Base-by-base conservation (phyloP, 495 filamentous ascomycete genomes). In the Podospora pseudopauciseta region DNA sequence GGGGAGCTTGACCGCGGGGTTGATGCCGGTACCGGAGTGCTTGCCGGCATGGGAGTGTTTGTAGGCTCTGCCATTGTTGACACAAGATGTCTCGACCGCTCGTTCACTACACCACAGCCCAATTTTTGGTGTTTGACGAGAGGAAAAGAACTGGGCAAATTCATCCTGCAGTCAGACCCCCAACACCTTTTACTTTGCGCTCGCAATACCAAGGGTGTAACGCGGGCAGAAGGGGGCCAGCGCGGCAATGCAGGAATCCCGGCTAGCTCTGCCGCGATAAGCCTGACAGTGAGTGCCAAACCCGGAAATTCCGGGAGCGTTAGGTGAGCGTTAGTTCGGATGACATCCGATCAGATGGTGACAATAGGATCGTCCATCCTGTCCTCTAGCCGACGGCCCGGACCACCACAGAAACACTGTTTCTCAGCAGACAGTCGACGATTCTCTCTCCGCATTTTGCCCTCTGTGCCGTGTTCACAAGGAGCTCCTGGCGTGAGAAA, bases 31-130 rank as follows among this genome's bases (percentile, higher is more conserved):
- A 81, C 79, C 44, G 82, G 80, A 26, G 82, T 84, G 70, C 73
- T 70, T 6, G 75, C 67, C 0, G 80, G 81, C 71, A 81, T 79
- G 7, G 81, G 81, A 30, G 82, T 84, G 68, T 84, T 84, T 39
- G 76, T 79, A 49, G 82, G 82, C 72, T 84, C 81, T 62, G 82
- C 81, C 82, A 84, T 84, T 30, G 49, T 19, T 27, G 13, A 11
- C 2, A 49, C 39, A 49, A 32, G 9, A 11, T 49, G 13, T 49
- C 39, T 49, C 13, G 9, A 39, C 9, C 13, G 39, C n/a, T 7
- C 54, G 16, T 2, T 39, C n/a, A 34, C 55, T 20, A 26, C 49
- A 27, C 54, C 39, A 15, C 20, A 19, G 20, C 18, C 20, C 5
- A 20, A 27, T 19, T 65, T 65, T 34, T 65, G 26, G 18, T 7